Base-by-base conservation (phyloP, 2,329 filamentous ascomycete species). In the Aspergillus flavus region DNA sequence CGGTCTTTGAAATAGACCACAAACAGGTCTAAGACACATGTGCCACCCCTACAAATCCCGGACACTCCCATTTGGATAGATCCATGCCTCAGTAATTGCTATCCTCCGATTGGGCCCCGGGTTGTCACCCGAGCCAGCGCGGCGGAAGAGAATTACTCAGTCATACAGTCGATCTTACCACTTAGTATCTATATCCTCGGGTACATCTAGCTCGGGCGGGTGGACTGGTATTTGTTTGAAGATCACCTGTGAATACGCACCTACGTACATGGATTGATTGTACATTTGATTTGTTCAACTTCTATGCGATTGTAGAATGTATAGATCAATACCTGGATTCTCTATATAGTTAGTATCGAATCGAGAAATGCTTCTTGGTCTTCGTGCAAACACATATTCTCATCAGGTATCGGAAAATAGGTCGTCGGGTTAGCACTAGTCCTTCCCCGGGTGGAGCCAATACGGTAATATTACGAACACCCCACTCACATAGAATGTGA, bases 381-480 rank as follows among this genome's bases (percentile, higher is more conserved):
- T 36, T 16, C 5, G 34, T 36, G 34, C 34, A 36, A 36, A 36
- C 16, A 36, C 6, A 36, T 16, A 36, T 36, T 36, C 12, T 36
- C 14, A 16, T 16, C 34, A 28, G 23, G 10, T 28, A 28, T 48
- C 23, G 45, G 45, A 23, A 48, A 19, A 48, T 28, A 7, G 50
- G 30, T 36, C 34, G 30, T 36, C 34, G 34, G 34, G n/a, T 34
- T 34, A 28, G 21, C 30, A 36, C 28, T 30, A 36, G 52, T 21
- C 7, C 26, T 54, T 36, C 30, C 52, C 19, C 9, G 52, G 10
- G 52, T 55, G 32, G 21, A 14, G 34, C 32, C 16, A 9, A n/a
- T 55, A 55, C 34, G 52, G 52, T 55, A 55, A 39, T 19, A 39
- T 55, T 55, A 41, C 39, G 39, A 55, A n/a, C 28, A n/a, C 28